Percentiles rank a stretch among this genome's conserved stretches.
These are phyloP conservation scores for Gaeumannomyces sp. DNA, from an alignment of 2,329 filamentous ascomycete species.

Conservation along the genomic window DNA sequence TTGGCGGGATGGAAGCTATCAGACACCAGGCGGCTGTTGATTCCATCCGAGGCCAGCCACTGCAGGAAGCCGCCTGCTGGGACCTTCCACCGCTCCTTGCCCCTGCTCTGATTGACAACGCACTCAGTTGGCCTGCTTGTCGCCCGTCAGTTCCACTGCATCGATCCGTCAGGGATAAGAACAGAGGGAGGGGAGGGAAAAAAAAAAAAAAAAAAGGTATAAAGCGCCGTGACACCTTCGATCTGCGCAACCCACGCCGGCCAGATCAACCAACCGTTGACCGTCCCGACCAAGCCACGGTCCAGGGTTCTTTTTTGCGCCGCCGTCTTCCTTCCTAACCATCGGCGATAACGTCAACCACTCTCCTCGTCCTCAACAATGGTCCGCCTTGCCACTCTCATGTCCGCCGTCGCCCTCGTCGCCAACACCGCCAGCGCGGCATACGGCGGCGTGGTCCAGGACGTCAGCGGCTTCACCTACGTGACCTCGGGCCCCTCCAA, in stretches of 20 bases:
- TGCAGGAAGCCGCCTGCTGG: not conserved
- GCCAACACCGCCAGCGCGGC: not conserved
- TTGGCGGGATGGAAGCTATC: not conserved
- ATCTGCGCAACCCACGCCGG: not conserved
- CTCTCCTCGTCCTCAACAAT: not conserved
- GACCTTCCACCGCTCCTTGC: not conserved
- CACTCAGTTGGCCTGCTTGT: too few relatives aligned
- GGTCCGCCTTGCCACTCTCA: constrained; percentile 1
- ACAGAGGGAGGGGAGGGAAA: too few relatives aligned
- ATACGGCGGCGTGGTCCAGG: not conserved
- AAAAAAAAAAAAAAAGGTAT: not conserved
- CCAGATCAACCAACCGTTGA: not conserved
- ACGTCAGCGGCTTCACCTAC: constrained; percentile 6
- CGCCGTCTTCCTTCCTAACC: not conserved
- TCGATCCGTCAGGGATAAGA: not conserved
- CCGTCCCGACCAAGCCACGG: not conserved
- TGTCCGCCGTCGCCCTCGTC: not conserved
- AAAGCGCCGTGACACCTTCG: not conserved
- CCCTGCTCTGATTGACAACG: not conserved
- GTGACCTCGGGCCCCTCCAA: constrained; percentile 1
- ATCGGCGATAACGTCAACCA: not conserved
- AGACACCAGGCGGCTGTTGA: not conserved
- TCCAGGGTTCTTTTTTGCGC: not conserved
- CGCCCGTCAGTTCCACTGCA: not conserved
- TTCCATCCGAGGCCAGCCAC: not conserved